A percentile compares a stretch with the other conserved stretches of the same genome.
Evolutionary conservation across 306 rosid genomes (phyloP).

Genomic region (Corylus americana): DNA sequence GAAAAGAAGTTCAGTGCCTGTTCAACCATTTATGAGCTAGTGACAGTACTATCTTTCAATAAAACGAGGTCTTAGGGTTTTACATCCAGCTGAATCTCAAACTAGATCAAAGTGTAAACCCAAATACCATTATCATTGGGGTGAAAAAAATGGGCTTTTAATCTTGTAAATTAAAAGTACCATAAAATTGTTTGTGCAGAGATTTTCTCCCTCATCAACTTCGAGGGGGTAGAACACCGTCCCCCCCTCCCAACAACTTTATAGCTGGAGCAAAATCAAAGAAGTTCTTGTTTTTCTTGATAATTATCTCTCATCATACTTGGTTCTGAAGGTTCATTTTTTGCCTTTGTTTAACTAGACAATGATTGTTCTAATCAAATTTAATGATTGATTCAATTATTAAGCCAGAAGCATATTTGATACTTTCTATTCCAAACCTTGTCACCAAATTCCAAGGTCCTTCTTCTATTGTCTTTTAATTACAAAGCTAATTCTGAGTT

Average conservation of each 20-base stretch:
- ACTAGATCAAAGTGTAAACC: neutral
- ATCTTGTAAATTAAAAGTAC: neutral
- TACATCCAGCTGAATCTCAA: too few species aligned
- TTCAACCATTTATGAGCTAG: neutral
- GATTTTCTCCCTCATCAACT: neutral
- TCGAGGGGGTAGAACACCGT: neutral
- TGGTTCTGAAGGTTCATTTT: neutral
- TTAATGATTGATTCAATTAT: neutral
- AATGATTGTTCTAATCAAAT: neutral
- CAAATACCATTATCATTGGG: neutral
- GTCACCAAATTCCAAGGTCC: slow-evolving; percentile 3
- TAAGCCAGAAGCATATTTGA: neutral
- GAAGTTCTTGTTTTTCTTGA: neutral
- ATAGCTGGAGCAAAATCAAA: neutral
- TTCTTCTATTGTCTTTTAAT: neutral
- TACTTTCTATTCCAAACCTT: neutral
- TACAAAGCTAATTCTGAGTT: neutral
- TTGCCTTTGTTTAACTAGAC: neutral
- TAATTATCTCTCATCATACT: neutral
- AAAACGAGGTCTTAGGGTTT: neutral
- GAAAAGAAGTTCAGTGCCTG: neutral
- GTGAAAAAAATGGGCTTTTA: too few species aligned
- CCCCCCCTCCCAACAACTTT: neutral
- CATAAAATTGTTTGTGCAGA: neutral
- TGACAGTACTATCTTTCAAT: neutral